Conservation (phyloP, 106 monocot species). For the Dendrobium catenatum region DNA sequence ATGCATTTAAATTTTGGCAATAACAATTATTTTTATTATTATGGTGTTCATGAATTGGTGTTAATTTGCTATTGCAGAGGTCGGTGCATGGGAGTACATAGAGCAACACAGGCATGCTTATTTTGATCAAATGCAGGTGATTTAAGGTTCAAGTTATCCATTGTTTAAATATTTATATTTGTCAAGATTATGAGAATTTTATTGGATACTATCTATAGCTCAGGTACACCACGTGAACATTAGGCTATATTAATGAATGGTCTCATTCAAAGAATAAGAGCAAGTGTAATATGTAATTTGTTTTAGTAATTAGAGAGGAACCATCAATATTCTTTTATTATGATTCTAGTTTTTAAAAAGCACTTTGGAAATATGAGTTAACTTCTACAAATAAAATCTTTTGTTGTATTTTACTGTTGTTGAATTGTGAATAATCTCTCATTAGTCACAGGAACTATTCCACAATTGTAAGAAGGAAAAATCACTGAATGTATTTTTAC, state of each 20-base stretch:
- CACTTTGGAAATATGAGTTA: neutral
- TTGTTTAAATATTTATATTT: conserved; percentile 4
- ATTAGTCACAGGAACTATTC: neutral
- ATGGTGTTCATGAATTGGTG: neutral
- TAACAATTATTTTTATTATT: neutral
- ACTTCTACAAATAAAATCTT: neutral
- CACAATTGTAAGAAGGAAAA: neutral
- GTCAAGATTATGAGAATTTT: neutral
- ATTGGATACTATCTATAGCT: neutral
- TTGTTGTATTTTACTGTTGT: neutral
- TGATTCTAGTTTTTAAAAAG: neutral
- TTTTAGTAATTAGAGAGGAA: neutral
- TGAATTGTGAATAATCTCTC: neutral
- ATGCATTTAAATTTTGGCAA: neutral
- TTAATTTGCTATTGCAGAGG: conserved; percentile 43
- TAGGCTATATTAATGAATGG: neutral
- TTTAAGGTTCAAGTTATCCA: neutral
- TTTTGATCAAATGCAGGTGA: conserved; percentile 98
- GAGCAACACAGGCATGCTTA: conserved; percentile 87
- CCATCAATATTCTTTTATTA: neutral
- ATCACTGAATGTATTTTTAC: neutral
- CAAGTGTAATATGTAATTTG: neutral
- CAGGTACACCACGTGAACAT: neutral
- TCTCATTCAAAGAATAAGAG: neutral
- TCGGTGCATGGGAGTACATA: conserved; percentile 97